Evolutionary conservation across 768 basidiomycete genomes (phyloP).

Genomic region (Inosperma sp.): DNA sequence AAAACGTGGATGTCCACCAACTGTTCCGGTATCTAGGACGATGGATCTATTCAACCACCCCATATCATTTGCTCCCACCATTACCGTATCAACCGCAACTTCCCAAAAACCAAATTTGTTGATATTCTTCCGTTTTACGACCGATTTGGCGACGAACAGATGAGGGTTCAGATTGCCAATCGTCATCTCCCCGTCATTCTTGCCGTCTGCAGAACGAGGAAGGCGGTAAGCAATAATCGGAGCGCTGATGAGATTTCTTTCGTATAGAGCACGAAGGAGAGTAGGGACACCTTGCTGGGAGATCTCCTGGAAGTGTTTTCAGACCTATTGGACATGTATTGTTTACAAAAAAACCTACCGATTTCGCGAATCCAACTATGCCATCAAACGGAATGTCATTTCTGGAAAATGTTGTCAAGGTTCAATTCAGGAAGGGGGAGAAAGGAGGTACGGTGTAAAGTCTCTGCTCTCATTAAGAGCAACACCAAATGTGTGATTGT

Average conservation of each 20-base stretch:
- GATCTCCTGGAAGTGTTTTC: constrained; percentile 37
- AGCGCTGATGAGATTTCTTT: constrained; percentile 49
- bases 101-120: constrained; percentile 79
- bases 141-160: constrained; percentile 60
- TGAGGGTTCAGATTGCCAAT: constrained; percentile 70
- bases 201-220: constrained; percentile 61
- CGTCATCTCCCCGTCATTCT: constrained; percentile 76
- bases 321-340: background rate
- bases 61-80: constrained; percentile 50
- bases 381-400: constrained; percentile 57
- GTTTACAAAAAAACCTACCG: constrained; percentile 36
- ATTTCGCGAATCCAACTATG: constrained; percentile 73
- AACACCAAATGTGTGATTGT: constrained; percentile 57
- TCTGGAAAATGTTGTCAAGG: too few species aligned
- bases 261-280: constrained; percentile 66
- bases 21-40: constrained; percentile 65
- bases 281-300: constrained; percentile 63
- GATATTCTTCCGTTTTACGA: constrained; percentile 59
- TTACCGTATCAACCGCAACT: constrained; percentile 52
- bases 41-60: constrained; percentile 59
- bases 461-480: constrained; percentile 54
- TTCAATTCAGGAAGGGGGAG: too few species aligned
- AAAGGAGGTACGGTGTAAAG: too few species aligned
- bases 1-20: too few species aligned
- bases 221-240: constrained; percentile 80